phyloP scores from a whole-genome alignment of 345 rosid species.

The Moringa oleifera region DNA sequence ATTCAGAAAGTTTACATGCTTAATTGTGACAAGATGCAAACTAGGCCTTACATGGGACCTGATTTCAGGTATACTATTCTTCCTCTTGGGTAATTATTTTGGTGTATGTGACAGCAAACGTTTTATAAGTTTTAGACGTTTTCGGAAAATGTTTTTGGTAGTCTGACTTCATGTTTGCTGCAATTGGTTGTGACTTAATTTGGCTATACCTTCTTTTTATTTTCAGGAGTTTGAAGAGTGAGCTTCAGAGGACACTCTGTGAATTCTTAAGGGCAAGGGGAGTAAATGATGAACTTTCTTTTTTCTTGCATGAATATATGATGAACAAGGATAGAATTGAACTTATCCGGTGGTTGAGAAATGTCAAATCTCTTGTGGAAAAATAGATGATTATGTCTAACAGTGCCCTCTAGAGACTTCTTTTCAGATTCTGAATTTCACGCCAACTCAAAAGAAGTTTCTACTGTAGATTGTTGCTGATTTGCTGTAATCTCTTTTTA shows the following conservation, averaged over 20 bases:
- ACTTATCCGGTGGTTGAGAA: conserved; percentile 57
- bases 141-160: not conserved
- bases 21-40: conserved; percentile 21
- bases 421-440: not conserved
- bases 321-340: conserved; percentile 71
- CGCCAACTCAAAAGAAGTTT: not conserved
- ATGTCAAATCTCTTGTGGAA: conserved; percentile 40
- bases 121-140: not conserved
- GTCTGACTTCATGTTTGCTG: not conserved
- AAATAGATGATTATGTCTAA: conserved; percentile 14
- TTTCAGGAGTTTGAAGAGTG: conserved; percentile 46
- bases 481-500: not conserved
- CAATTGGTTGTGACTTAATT: conserved; percentile 5
- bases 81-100: not conserved
- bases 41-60: conserved; percentile 59
- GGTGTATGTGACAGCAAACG: not conserved
- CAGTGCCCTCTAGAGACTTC: not conserved
- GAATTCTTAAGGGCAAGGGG: conserved; percentile 61
- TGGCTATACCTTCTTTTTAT: conserved; percentile 8
- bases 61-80: conserved; percentile 37
- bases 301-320: conserved; percentile 68
- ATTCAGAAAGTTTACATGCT: conserved; percentile 51
- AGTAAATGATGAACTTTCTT: conserved; percentile 46
- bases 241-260: conserved; percentile 35
- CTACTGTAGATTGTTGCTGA: not conserved